Base-by-base conservation (phyloP, 805 yeast species). In the Teunomyces stri region DNA sequence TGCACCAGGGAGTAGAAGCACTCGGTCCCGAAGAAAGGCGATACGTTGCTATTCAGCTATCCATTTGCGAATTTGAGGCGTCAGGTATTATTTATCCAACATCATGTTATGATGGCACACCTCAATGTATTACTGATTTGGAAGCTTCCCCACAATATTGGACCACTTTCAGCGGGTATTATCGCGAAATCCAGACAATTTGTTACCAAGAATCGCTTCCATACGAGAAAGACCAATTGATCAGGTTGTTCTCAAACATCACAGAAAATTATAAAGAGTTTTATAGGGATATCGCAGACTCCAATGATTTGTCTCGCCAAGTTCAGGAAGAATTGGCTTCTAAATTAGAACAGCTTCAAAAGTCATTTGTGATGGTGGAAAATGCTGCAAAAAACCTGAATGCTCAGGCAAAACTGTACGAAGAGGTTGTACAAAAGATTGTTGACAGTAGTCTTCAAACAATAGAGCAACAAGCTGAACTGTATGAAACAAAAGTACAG, bases 151-250 rank as follows among this genome's bases (percentile, higher is more conserved):
- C 81, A 0, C 86, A 84, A 53, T 80, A 84, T 76, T 85, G 92
- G 92, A 84, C 90, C 0, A 81, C 85, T 0, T 85, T 77, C 57
- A 82, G 82, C 51, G 89, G 89, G 0, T 78, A 84, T 55, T 84
- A 79, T 59, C 72, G 82, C 40, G 73, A 77, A 28, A 65, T 84
- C 3, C 69, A 78, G 2, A 69, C 72, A 2, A 65, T 83, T 0
- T 85, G 90, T 55, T 63, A 65, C 50, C 81, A 79, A 47, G 75
- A 78, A 41, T 67, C 80, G 0, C 51, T 76, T 1, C 83, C 84
- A 0, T 78, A 59, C 53, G 80, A 79, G 48, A 79, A 79, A 52
- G 79, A 77, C 29, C 80, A 76, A 46, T 68, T 81, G 0, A 48
- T 80, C 42, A 58, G 64, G 10, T 53, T 79, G 31, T 81, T 77